These are phyloP conservation scores for Aspergillus luchuensis DNA, from an alignment of 2,329 filamentous ascomycete species.

Conservation along the genomic window DNA sequence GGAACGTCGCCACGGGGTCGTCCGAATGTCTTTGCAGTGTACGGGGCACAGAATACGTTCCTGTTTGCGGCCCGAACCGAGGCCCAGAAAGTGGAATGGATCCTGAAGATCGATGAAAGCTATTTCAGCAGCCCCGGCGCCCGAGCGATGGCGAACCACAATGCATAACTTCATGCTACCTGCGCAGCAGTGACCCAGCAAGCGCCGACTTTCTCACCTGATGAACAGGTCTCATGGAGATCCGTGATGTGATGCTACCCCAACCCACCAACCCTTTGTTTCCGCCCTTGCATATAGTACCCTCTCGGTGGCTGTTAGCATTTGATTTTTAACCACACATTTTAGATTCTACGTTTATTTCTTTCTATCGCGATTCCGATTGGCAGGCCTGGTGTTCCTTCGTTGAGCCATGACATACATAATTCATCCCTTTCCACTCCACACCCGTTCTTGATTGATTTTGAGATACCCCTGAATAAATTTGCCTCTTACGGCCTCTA, in stretches of 20 bases:
- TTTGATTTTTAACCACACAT: background rate
- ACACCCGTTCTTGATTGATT: slow-evolving; percentile 30
- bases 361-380: slow-evolving; percentile 15
- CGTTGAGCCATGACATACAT: slow-evolving; percentile 15
- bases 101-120: slow-evolving; percentile 88
- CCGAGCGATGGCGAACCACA: slow-evolving; percentile 26
- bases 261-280: too few species aligned
- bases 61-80: slow-evolving; percentile 88
- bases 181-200: slow-evolving; percentile 20
- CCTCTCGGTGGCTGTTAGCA: background rate
- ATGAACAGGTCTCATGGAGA: slow-evolving; percentile 11
- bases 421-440: slow-evolving; percentile 21
- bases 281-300: background rate
- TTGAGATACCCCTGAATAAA: slow-evolving; percentile 44
- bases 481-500: slow-evolving; percentile 33
- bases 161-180: slow-evolving; percentile 5
- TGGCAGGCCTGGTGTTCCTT: slow-evolving; percentile 25
- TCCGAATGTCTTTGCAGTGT: slow-evolving; percentile 86
- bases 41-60: slow-evolving; percentile 92
- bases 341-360: slow-evolving; percentile 5
- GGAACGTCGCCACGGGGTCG: slow-evolving; percentile 48
- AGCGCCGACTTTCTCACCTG: slow-evolving; percentile 2
- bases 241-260: background rate
- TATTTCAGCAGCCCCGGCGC: slow-evolving; percentile 52
- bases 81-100: slow-evolving; percentile 95